phyloP scores from a whole-genome alignment of 305 asterid genomes.

The Fraxinus angustifolia region DNA sequence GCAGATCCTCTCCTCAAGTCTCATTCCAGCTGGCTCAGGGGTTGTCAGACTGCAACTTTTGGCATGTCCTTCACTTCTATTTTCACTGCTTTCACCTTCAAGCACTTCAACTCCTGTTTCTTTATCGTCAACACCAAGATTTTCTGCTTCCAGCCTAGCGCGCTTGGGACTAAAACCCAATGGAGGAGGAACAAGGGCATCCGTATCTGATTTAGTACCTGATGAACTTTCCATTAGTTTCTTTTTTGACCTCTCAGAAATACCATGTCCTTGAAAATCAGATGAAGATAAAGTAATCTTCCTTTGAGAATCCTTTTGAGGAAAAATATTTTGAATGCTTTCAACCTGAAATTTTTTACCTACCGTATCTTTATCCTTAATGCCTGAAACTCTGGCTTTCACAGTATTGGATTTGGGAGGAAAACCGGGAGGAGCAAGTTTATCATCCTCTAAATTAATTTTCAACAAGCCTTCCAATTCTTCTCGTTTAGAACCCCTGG shows the following conservation, averaged over 20 bases:
- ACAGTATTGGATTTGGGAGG: neutral
- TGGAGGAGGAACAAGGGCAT: conserved; percentile 6
- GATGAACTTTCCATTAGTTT: neutral
- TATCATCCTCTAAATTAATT: neutral
- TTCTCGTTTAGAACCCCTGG: neutral
- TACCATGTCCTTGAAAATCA: neutral
- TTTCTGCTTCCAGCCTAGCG: neutral
- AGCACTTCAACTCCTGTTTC: neutral
- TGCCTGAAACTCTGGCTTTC: neutral
- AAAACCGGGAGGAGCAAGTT: conserved; percentile 2
- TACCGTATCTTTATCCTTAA: neutral
- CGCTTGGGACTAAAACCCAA: neutral
- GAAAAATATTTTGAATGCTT: neutral
- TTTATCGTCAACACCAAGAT: neutral
- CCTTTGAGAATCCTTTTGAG: neutral
- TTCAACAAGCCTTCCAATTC: neutral
- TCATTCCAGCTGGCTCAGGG: conserved; percentile 1
- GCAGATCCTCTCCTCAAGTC: conserved; percentile 21
- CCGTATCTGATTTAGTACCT: neutral
- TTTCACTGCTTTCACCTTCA: neutral
- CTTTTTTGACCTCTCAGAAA: conserved; percentile 8
- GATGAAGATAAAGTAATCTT: neutral
- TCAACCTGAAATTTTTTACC: neutral
- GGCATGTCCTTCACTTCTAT: neutral
- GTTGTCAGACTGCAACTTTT: neutral